These are phyloP conservation scores for Spirogloea muscicola DNA, from an alignment of 139 green algal species.

Conservation along the genomic window DNA sequence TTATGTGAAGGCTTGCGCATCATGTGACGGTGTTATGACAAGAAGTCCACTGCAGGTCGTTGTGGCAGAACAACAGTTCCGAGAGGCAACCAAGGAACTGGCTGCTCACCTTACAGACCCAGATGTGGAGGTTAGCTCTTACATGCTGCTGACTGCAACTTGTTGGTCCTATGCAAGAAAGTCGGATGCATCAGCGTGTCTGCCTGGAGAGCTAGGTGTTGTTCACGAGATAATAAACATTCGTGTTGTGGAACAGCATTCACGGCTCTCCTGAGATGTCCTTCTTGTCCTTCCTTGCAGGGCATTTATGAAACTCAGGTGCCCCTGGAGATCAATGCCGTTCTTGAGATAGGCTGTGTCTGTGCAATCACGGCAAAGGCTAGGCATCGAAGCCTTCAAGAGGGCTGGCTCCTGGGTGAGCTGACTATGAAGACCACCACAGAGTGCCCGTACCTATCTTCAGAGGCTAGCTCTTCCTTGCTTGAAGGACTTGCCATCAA, in stretches of 20 bases:
- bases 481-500: no score
- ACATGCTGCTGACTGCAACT: no score
- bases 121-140: constrained; percentile 30
- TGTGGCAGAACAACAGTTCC: constrained; percentile 61
- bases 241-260: not conserved
- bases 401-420: constrained; percentile 63
- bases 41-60: constrained; percentile 62
- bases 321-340: constrained; percentile 59
- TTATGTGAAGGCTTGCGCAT: no score
- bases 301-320: constrained; percentile 77
- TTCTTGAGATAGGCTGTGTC: constrained; percentile 73
- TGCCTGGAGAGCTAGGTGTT: no score
- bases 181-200: no score
- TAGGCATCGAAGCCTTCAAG: not conserved
- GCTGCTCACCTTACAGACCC: constrained; percentile 48
- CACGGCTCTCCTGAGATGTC: not conserved
- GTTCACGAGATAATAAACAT: not conserved
- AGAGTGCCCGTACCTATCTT: constrained; percentile 67
- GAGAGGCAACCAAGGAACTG: constrained; percentile 45
- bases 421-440: constrained; percentile 65
- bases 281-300: not conserved
- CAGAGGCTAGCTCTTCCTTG: no score
- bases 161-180: no score
- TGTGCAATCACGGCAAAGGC: constrained; percentile 53
- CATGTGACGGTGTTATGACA: no score